Percentiles rank a stretch among this genome's conserved stretches.
These are phyloP conservation scores for Macrophomina tecta DNA, from an alignment of 2,329 filamentous ascomycete species.

Conservation along the genomic window DNA sequence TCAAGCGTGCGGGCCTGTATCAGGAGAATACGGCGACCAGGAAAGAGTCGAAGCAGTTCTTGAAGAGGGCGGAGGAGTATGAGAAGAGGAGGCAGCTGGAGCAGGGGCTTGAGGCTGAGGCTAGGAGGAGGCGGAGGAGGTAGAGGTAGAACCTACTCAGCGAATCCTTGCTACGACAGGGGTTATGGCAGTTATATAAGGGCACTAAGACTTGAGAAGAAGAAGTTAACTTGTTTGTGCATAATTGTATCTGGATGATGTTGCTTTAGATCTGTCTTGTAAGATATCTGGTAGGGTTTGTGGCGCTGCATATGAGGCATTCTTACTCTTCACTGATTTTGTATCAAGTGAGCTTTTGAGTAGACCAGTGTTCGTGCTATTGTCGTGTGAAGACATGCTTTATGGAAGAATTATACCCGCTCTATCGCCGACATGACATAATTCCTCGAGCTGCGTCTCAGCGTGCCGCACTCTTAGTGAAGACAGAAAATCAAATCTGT, in stretches of 20 bases:
- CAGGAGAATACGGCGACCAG: conserved; percentile 8
- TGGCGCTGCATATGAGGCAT: not conserved
- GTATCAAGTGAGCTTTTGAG: not conserved
- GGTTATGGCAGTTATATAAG: too few species aligned
- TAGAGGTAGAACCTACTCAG: not conserved
- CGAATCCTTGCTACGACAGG: not conserved
- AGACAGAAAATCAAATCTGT: too few species aligned
- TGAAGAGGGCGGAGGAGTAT: conserved; percentile 23
- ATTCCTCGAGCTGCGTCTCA: conserved; percentile 18
- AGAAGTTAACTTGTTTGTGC: not conserved
- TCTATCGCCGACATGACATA: conserved; percentile 14
- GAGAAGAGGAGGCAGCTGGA: conserved; percentile 27
- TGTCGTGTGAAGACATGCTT: not conserved
- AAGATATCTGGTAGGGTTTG: not conserved
- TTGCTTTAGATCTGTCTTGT: not conserved
- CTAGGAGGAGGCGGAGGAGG: not conserved
- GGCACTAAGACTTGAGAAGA: not conserved
- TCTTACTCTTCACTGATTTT: not conserved
- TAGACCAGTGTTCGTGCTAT: not conserved
- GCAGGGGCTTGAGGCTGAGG: conserved; percentile 8
- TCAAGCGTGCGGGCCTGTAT: conserved; percentile 20
- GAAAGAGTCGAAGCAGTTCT: conserved; percentile 19
- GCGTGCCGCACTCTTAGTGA: not conserved
- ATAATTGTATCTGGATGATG: not conserved
- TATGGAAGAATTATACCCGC: not conserved